Percentiles rank a stretch among this genome's conserved stretches.
Evolutionary conservation across 1,139 yeast species (phyloP).

Genomic region (Blastobotrys capitulatus): DNA sequence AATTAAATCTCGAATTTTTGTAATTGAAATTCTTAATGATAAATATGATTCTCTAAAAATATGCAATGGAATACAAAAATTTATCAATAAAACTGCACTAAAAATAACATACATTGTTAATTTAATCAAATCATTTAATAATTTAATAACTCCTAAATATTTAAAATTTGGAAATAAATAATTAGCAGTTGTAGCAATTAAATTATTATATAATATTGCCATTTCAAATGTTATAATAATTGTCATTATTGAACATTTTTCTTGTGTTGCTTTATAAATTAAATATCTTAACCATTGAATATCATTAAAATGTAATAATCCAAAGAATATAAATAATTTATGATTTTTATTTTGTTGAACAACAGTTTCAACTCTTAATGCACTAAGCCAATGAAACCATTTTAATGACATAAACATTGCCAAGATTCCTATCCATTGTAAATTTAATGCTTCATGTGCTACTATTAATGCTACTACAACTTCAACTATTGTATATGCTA

Average conservation of each 20-base stretch:
- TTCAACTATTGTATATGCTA: conserved; percentile 26
- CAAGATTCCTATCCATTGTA: conserved; percentile 39
- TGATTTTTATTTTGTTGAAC: not conserved
- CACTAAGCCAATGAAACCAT: conserved; percentile 42
- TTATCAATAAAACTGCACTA: conserved; percentile 23
- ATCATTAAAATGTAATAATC: conserved; percentile 23
- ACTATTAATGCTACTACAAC: conserved; percentile 24
- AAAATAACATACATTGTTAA: conserved; percentile 22
- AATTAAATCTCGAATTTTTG: conserved; percentile 25
- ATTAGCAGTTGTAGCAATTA: conserved; percentile 19
- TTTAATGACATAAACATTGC: conserved; percentile 41
- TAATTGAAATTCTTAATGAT: conserved; percentile 24
- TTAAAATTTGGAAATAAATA: conserved; percentile 12
- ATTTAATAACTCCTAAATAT: conserved; percentile 14
- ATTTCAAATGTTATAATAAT: conserved; percentile 23
- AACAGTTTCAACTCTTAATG: conserved; percentile 32
- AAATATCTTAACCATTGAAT: conserved; percentile 21
- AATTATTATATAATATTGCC: conserved; percentile 19
- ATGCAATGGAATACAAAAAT: conserved; percentile 27
- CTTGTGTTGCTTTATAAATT: conserved; percentile 10
- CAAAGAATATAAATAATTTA: conserved; percentile 8
- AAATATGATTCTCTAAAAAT: conserved; percentile 27
- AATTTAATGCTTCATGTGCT: conserved; percentile 20
- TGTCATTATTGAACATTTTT: conserved; percentile 15
- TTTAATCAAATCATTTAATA: conserved; percentile 19